Evolutionary conservation across 805 yeast species (phyloP).

Genomic region (Scheffersomyces amazonensis): DNA sequence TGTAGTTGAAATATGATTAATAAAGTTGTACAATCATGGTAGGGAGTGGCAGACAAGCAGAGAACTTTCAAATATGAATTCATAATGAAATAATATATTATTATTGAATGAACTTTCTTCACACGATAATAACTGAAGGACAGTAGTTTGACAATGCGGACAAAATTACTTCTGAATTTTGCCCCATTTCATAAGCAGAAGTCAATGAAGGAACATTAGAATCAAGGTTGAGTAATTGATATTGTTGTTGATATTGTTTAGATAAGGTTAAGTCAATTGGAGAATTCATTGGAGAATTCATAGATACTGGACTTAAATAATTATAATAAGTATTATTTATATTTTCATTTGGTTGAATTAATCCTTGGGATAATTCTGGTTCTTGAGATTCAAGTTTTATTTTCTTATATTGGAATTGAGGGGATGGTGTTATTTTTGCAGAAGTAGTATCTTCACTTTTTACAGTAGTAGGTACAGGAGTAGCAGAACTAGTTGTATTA

Average conservation of each 20-base stretch:
- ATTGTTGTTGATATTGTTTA: constrained; percentile 7
- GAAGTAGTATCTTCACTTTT: neutral
- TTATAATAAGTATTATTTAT: constrained; percentile 17
- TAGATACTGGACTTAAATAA: constrained; percentile 43
- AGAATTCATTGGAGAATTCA: constrained; percentile 36
- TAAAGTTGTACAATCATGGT: too few species aligned
- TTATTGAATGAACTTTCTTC: neutral
- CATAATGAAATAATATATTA: neutral
- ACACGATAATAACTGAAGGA: neutral
- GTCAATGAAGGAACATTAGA: constrained; percentile 6
- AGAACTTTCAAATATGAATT: constrained; percentile 16
- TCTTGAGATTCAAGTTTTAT: neutral
- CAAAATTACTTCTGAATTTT: constrained; percentile 48
- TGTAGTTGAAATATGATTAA: too few species aligned
- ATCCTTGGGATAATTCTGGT: neutral
- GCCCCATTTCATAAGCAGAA: constrained; percentile 34
- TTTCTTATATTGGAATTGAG: neutral
- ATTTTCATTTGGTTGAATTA: neutral
- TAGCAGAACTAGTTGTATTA: neutral
- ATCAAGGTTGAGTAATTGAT: constrained; percentile 8
- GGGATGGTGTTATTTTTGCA: neutral
- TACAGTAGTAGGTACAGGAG: neutral
- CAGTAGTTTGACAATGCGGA: neutral
- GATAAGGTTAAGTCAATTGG: constrained; percentile 37
- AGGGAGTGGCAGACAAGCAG: constrained; percentile 28